Percentiles rank a stretch among this genome's conserved stretches.
These are phyloP conservation scores for Hura crepitans DNA, from an alignment of 441 rosid genomes.

Conservation along the genomic window DNA sequence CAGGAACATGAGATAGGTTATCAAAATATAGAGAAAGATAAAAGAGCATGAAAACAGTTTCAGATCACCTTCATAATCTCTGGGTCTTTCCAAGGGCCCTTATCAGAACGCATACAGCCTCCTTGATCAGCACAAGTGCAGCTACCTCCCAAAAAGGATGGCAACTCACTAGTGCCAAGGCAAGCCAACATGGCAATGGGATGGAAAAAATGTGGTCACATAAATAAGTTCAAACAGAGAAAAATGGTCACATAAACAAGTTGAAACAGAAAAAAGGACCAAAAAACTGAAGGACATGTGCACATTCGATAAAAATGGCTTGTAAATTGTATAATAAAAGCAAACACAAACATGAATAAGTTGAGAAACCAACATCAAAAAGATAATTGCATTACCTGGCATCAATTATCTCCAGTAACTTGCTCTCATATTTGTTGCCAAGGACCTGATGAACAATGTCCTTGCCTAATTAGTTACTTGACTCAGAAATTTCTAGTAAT, in stretches of 20 bases:
- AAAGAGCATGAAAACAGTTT: not conserved
- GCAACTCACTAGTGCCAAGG: slow-evolving; percentile 59
- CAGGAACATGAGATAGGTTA: slow-evolving; percentile 8
- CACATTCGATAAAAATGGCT: not conserved
- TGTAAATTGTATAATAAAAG: not conserved
- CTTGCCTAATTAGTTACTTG: slow-evolving; percentile 21
- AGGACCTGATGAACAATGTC: slow-evolving; percentile 52
- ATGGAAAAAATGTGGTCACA: not conserved
- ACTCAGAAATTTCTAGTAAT: slow-evolving; percentile 8
- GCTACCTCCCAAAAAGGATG: slow-evolving; percentile 90
- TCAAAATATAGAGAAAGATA: slow-evolving; percentile 9
- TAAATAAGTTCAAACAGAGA: not conserved
- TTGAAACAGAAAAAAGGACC: not conserved
- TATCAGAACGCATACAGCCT: slow-evolving; percentile 90
- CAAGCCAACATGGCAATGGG: slow-evolving; percentile 1
- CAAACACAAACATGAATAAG: not conserved
- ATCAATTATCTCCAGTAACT: slow-evolving; percentile 80
- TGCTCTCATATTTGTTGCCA: slow-evolving; percentile 81
- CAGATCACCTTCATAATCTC: slow-evolving; percentile 62
- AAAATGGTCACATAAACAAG: not conserved
- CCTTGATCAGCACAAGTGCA: slow-evolving; percentile 85
- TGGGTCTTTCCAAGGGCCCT: slow-evolving; percentile 89
- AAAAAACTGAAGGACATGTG: not conserved
- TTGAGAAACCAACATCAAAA: not conserved
- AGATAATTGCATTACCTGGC: slow-evolving; percentile 39